Base-by-base conservation (phyloP, 768 basidiomycete genomes). In the Tylopilus cervinicoccineus region DNA sequence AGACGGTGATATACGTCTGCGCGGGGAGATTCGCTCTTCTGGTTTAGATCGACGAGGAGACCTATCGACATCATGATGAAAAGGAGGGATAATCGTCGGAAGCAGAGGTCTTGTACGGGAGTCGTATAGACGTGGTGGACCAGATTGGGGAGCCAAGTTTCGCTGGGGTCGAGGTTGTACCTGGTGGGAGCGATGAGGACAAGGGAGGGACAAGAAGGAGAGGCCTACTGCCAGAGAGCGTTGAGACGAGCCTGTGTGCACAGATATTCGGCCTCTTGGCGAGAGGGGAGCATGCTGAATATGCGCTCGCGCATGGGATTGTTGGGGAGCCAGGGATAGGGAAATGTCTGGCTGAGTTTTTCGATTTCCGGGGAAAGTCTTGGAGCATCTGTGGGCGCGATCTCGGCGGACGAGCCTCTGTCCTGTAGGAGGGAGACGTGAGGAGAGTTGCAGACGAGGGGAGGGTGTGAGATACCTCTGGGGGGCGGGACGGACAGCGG, bases 51-150 rank as follows among this genome's bases (percentile, higher is more conserved):
- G 32, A 86, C 84, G 14, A 84, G 72, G 16, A 79, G 79, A 20
- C 85, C 86, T 40, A 87, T 82, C 23, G 86, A 81, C 50, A 88
- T 76, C 58, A 86, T 76, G 76, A 87, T 84, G 53, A 85, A 72
- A 29, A 86, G 70, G 12, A 87, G 72, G 5, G 84, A 81, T 6
- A 87, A 73, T 34, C 84, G 73, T 56, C 86, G 73, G 36, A 86
- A 84, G 54, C 80, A 79, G 44, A 86, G 71, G 39, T 78, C 75
- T 59, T 79, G 73, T 34, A 83, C 73, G 31, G 76, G 73, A 6
- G 78, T 78, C 28, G 74, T 74, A 63, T 86, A 87, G 52, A 83
- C 80, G 62, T 84, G 83, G 58, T 83, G 79, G 4, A 86, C 65
- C 36, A 86, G 72, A 62, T 86, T 84, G 33, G 82, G 80, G 33